Percentiles rank a stretch among this genome's conserved stretches.
Evolutionary conservation across 2,329 filamentous ascomycete genomes (phyloP).

Genomic region (Nannizziopsis barbatae): DNA sequence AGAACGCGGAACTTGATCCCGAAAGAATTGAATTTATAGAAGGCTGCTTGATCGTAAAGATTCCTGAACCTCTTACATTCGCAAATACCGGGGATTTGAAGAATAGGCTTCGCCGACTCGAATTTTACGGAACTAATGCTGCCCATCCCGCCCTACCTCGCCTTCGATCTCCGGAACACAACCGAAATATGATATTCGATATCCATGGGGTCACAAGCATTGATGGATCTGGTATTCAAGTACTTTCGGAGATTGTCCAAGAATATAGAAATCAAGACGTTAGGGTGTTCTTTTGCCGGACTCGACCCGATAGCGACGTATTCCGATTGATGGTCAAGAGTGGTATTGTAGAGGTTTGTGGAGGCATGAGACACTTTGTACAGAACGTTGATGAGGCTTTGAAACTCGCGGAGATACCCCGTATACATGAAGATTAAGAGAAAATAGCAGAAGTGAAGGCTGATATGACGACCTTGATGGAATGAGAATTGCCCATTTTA

Average conservation of each 20-base stretch:
- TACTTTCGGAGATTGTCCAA: conserved; percentile 77
- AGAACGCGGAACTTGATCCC: conserved; percentile 66
- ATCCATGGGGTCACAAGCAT: conserved; percentile 94
- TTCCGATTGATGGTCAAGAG: conserved; percentile 63
- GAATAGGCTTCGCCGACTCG: conserved; percentile 66
- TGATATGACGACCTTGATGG: not conserved
- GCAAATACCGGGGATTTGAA: conserved; percentile 92
- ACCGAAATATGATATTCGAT: conserved; percentile 90
- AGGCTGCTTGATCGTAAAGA: conserved; percentile 90
- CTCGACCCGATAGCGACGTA: conserved; percentile 44
- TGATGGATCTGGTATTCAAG: conserved; percentile 86
- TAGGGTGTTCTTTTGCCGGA: conserved; percentile 44
- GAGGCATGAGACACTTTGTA: conserved; percentile 68
- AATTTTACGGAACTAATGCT: conserved; percentile 74
- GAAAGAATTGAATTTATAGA: conserved; percentile 77
- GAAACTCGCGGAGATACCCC: conserved; percentile 63
- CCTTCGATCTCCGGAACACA: conserved; percentile 64
- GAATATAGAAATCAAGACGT: conserved; percentile 68
- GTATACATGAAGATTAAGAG: conserved; percentile 23
- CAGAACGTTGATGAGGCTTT: conserved; percentile 74
- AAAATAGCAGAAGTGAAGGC: not conserved
- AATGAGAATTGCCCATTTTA: not conserved
- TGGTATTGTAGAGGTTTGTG: conserved; percentile 75
- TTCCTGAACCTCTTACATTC: conserved; percentile 91
- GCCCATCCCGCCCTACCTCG: conserved; percentile 82